Evolutionary conservation across 2,329 filamentous ascomycete genomes (phyloP).

Genomic region (Aspergillus calidoustus): DNA sequence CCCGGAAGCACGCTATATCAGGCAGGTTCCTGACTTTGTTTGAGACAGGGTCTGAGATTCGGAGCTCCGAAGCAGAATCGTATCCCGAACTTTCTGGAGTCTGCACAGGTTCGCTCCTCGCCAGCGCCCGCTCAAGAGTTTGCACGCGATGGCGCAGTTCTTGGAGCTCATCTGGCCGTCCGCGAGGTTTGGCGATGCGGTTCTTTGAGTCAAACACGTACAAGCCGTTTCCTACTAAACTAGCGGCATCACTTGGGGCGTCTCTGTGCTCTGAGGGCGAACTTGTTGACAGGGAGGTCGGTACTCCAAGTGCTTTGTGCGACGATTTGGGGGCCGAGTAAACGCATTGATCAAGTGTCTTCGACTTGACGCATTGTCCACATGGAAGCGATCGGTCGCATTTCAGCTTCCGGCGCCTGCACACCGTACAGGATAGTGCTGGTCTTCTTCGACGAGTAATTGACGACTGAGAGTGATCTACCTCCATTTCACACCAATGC

Average conservation of each 20-base stretch:
- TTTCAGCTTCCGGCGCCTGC: conserved; percentile 75
- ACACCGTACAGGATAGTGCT: conserved; percentile 71
- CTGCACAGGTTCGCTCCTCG: conserved; percentile 24
- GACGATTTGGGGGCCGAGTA: conserved; percentile 46
- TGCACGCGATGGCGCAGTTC: conserved; percentile 36
- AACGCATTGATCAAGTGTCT: conserved; percentile 57
- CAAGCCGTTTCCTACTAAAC: conserved; percentile 28
- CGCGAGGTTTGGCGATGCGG: conserved; percentile 30
- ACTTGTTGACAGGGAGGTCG: conserved; percentile 6
- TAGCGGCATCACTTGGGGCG: conserved; percentile 19
- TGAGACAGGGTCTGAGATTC: conserved; percentile 26
- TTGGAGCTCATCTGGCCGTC: conserved; percentile 33
- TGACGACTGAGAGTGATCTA: conserved; percentile 10
- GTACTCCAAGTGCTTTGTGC: conserved; percentile 9
- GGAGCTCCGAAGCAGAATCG: conserved; percentile 22
- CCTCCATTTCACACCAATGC: conserved; percentile 12
- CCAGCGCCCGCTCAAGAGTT: conserved; percentile 33
- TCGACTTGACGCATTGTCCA: conserved; percentile 60
- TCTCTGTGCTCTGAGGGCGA: conserved; percentile 13
- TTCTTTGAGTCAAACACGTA: conserved; percentile 42
- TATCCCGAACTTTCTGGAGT: conserved; percentile 33
- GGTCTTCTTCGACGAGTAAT: conserved; percentile 61
- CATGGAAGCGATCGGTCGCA: conserved; percentile 77
- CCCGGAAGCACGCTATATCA: conserved; percentile 33
- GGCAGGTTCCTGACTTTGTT: conserved; percentile 35